Evolutionary conservation across 2,329 filamentous ascomycete genomes (phyloP).

Genomic region (Colletotrichum higginsianum): DNA sequence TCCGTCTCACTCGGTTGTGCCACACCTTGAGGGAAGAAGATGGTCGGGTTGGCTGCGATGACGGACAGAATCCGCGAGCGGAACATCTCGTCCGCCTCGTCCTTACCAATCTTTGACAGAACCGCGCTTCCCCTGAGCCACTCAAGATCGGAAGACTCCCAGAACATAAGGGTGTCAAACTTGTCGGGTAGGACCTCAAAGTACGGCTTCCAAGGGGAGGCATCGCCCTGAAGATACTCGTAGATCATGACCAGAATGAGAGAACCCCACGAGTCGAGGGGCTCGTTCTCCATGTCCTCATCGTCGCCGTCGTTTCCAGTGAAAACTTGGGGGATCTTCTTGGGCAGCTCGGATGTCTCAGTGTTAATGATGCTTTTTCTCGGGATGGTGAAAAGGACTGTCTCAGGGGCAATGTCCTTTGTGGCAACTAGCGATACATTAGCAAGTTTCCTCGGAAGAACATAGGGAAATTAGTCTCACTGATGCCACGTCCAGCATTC

Average conservation of each 20-base stretch:
- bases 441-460: background rate
- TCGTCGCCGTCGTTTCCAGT: conserved; percentile 51
- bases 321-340: conserved; percentile 70
- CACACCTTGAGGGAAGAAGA: conserved; percentile 61
- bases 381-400: conserved; percentile 86
- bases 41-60: conserved; percentile 59
- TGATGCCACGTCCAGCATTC: conserved; percentile 69
- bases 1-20: conserved; percentile 58
- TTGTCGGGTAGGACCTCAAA: conserved; percentile 78
- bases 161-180: conserved; percentile 94
- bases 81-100: conserved; percentile 80
- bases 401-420: conserved; percentile 79
- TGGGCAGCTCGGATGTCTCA: conserved; percentile 78
- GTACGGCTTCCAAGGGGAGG: conserved; percentile 83
- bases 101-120: conserved; percentile 81
- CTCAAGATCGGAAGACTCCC: conserved; percentile 78
- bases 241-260: conserved; percentile 86
- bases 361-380: conserved; percentile 78
- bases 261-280: conserved; percentile 69
- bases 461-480: conserved; percentile 52
- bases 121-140: conserved; percentile 84
- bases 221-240: conserved; percentile 73
- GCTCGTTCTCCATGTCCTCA: conserved; percentile 53
- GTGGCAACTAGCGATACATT: conserved; percentile 71
- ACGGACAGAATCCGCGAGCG: conserved; percentile 66